phyloP scores from a whole-genome alignment of 2,329 filamentous ascomycete species.

The Aureobasidium sp. region DNA sequence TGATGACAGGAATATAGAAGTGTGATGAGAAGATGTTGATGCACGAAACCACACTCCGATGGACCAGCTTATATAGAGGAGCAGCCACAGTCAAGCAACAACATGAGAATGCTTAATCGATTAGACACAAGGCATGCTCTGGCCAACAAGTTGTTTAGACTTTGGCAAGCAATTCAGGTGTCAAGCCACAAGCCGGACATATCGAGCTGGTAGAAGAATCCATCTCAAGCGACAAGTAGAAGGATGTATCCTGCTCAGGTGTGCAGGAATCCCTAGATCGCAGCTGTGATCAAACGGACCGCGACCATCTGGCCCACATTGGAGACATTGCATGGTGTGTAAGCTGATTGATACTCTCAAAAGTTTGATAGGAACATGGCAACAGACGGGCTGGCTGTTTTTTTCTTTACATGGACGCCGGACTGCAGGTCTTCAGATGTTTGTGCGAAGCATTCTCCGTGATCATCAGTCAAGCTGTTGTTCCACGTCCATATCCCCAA shows the following conservation, averaged over 20 bases:
- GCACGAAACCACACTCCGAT: background rate
- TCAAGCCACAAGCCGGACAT: background rate
- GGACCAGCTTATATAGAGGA: slow-evolving; percentile 1
- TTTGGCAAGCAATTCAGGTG: too few relatives aligned
- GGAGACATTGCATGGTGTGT: too few relatives aligned
- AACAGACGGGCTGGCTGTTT: too few relatives aligned
- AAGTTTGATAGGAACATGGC: too few relatives aligned
- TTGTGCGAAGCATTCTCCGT: background rate
- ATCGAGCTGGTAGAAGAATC: background rate
- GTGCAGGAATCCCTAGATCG: background rate
- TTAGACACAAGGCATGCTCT: background rate
- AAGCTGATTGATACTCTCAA: too few relatives aligned
- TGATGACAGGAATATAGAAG: background rate
- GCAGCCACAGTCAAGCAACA: background rate
- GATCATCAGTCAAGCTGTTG: background rate
- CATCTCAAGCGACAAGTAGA: background rate
- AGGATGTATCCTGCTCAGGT: background rate
- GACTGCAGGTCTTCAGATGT: too few relatives aligned
- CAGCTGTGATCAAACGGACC: background rate
- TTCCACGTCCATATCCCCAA: background rate
- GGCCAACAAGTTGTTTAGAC: background rate
- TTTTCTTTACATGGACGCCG: too few relatives aligned
- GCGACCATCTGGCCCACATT: too few relatives aligned
- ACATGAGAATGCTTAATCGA: background rate
- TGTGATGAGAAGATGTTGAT: background rate